A percentile compares a stretch with the other conserved stretches of the same genome.
These are phyloP conservation scores for Fragaria nilgerrensis DNA, from an alignment of 306 rosid genomes.

Conservation along the genomic window DNA sequence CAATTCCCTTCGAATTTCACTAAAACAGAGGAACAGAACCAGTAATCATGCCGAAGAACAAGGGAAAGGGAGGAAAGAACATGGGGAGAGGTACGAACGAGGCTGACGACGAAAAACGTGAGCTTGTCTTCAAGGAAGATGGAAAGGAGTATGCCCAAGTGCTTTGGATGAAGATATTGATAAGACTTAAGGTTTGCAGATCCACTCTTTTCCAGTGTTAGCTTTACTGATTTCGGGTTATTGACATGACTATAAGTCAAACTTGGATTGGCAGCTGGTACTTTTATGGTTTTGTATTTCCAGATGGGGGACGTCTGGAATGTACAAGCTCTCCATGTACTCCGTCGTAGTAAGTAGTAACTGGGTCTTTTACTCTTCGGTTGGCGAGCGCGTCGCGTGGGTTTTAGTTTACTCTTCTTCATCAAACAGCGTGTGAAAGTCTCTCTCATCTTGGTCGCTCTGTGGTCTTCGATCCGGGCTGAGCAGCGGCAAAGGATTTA, in stretches of 20 bases:
- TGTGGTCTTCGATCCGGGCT: too few relatives aligned
- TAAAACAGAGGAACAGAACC: neutral
- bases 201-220: conserved; percentile 1
- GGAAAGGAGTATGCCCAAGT: conserved; percentile 51
- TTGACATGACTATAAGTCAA: conserved; percentile 7
- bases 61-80: conserved; percentile 53
- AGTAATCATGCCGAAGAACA: conserved; percentile 46
- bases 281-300: conserved; percentile 17
- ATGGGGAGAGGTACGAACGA: conserved; percentile 52
- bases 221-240: neutral
- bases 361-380: too few relatives aligned
- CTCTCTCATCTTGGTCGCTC: too few relatives aligned
- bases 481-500: too few relatives aligned
- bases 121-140: conserved; percentile 51
- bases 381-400: too few relatives aligned
- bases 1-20: neutral
- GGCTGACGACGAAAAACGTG: conserved; percentile 52
- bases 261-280: conserved; percentile 14
- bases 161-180: conserved; percentile 46
- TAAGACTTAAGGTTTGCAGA: conserved; percentile 24
- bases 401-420: too few relatives aligned
- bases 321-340: too few relatives aligned
- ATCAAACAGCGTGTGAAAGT: too few relatives aligned
- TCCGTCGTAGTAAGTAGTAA: too few relatives aligned
- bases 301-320: neutral